phyloP scores from a whole-genome alignment of 306 rosid genomes.

The Ochetophila trinervis region DNA sequence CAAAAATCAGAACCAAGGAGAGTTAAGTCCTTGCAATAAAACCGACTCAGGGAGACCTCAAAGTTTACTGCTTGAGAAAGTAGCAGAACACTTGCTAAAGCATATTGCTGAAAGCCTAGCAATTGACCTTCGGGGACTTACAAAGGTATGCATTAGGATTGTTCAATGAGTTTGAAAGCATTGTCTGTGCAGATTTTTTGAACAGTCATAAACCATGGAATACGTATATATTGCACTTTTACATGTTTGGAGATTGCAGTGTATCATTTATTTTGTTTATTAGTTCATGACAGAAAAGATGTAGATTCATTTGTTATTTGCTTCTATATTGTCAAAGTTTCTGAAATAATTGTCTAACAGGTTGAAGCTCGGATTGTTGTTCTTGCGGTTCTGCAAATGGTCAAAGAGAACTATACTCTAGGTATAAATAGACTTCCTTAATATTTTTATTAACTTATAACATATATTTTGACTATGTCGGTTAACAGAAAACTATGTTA shows the following conservation, averaged over 20 bases:
- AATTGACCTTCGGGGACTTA: slow-evolving; percentile 81
- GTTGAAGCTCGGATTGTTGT: slow-evolving; percentile 93
- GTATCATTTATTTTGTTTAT: not conserved
- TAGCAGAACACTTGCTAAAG: slow-evolving; percentile 75
- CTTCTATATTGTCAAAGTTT: slow-evolving; percentile 17
- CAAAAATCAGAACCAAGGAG: slow-evolving; percentile 43
- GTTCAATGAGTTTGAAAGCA: slow-evolving; percentile 17
- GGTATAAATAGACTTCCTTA: slow-evolving; percentile 43
- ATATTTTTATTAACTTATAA: not conserved
- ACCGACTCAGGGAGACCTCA: slow-evolving; percentile 49
- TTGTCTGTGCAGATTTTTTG: not conserved
- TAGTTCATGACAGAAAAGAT: not conserved
- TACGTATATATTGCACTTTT: not conserved
- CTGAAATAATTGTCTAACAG: slow-evolving; percentile 38
- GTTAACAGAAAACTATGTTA: not conserved
- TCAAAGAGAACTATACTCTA: slow-evolving; percentile 68
- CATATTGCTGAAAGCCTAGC: slow-evolving; percentile 65
- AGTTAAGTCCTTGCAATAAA: slow-evolving; percentile 40
- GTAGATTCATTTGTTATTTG: not conserved
- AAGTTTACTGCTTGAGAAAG: slow-evolving; percentile 80
- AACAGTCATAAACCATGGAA: no score
- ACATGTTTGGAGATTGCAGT: not conserved
- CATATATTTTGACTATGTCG: not conserved
- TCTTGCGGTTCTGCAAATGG: slow-evolving; percentile 89
- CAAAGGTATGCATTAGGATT: slow-evolving; percentile 47